Base-by-base conservation (phyloP, 805 yeast species). In the Brettanomyces nanus region DNA sequence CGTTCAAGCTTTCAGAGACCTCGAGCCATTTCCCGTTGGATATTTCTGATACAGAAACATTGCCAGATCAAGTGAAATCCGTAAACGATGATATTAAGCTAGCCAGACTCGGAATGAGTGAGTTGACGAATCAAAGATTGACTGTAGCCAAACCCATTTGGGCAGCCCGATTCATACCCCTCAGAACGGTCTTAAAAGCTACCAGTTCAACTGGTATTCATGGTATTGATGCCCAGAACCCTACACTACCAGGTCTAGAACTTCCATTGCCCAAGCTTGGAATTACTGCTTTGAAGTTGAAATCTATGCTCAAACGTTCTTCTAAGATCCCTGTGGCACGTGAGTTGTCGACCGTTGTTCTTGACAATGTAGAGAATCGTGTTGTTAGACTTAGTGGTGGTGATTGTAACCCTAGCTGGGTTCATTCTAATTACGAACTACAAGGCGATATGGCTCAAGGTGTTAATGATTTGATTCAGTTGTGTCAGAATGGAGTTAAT, bases 361-460 rank as follows among this genome's bases (percentile, higher is more conserved):
- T 86, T 38, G 59, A 64, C 18, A 60, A 68, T 33, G 25, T n/a
- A 9, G 51, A 54, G 40, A 59, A 59, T 10, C 92, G 84, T 58
- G 64, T 83, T 14, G 59, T 89, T 40, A 74, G 95, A 56, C 69
- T 90, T 45, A 75, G 90, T 20, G 97, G 97, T 33, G 95, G 95
- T 34, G 58, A 66, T 28, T 70, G 78, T 37, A 70, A 73, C 42
- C 89, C 96, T 49, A 75, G 85, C 48, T 92, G 95, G 92, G 81
- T 84, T 31, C 96, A 89, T 56, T 85, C 95, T 20, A 65, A 73
- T 30, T 78, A 67, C 62, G 80, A 80, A 58, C 61, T 90, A 39
- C 59, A 68, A 22, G 75, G 73, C 33, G 62, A 65, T 5, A 67
- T 46, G 22, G 46, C 50, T 7, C 65, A 68, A 39, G 71, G 73